Evolutionary conservation across 2,329 filamentous ascomycete species (phyloP).

Genomic region (Leptographium flavum): DNA sequence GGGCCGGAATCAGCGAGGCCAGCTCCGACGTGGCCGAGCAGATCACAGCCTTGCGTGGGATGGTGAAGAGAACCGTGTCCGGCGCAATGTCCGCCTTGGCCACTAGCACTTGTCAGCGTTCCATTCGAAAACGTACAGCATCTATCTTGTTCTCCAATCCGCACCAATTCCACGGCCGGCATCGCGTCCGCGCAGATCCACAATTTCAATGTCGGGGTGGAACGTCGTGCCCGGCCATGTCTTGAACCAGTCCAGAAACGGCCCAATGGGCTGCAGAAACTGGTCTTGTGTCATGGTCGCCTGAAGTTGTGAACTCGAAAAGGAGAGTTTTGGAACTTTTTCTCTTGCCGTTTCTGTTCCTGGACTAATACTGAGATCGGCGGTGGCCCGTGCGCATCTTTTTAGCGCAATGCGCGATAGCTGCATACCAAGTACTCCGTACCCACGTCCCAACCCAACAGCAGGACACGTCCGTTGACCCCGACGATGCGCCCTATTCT

Average conservation of each 20-base stretch:
- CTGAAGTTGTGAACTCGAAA: not conserved
- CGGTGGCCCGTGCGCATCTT: too few species aligned
- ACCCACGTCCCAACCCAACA: not conserved
- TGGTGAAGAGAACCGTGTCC: conserved; percentile 67
- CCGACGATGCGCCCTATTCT: conserved; percentile 8
- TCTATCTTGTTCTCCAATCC: conserved; percentile 8
- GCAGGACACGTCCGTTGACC: not conserved
- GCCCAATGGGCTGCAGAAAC: conserved; percentile 28
- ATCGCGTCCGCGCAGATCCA: conserved; percentile 32
- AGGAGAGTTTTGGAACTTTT: not conserved
- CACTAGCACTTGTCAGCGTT: conserved; percentile 31
- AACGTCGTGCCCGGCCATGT: conserved; percentile 36
- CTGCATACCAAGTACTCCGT: not conserved
- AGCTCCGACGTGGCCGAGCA: conserved; percentile 59
- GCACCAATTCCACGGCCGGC: conserved; percentile 44
- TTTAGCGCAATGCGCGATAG: too few species aligned
- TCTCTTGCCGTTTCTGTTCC: not conserved
- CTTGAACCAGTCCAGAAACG: conserved; percentile 41
- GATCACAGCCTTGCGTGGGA: conserved; percentile 59
- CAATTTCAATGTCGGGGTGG: conserved; percentile 35
- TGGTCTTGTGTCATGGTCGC: conserved; percentile 8
- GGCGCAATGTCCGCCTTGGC: conserved; percentile 54
- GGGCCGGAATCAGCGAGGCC: conserved; percentile 36
- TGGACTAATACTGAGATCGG: not conserved
- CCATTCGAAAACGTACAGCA: not conserved